Percentiles rank a stretch among this genome's conserved stretches.
Conservation (phyloP, 257 asterid species). For the Solanum etuberosum region DNA sequence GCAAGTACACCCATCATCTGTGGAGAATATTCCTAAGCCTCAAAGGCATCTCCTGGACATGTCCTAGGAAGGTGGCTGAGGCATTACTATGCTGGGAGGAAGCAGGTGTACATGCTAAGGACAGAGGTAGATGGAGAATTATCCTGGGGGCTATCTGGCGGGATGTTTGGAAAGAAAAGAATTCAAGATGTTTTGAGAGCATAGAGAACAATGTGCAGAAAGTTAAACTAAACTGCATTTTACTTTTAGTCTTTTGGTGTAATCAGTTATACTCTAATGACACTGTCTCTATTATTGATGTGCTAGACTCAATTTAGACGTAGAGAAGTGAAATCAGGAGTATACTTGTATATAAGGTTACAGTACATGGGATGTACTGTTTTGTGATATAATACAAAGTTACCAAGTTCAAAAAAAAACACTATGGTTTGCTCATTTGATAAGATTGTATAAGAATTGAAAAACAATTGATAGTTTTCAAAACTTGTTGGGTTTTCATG, state of each 20-base stretch:
- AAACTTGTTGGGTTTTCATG: not conserved
- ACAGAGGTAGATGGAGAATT: not conserved
- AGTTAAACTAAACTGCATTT: not conserved
- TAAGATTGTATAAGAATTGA: not conserved
- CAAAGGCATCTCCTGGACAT: not conserved
- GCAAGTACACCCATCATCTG: not conserved
- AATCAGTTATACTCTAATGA: not conserved
- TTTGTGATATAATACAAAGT: not conserved
- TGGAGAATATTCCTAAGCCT: not conserved
- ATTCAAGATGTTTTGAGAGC: not conserved
- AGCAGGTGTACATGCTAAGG: not conserved
- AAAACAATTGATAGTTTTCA: not conserved
- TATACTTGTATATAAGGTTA: not conserved
- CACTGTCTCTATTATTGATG: not conserved
- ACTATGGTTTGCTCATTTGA: not conserved
- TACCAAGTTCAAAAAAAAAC: not conserved
- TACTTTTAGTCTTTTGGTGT: not conserved
- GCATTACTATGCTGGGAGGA: not conserved
- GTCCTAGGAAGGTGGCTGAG: not conserved
- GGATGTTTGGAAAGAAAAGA: not conserved
- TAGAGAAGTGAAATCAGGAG: not conserved
- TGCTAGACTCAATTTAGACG: not conserved
- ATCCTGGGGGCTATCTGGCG: not conserved
- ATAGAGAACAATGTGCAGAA: not conserved
- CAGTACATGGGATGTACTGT: not conserved